These are phyloP conservation scores for Phialocephala subalpina DNA, from an alignment of 2,329 filamentous ascomycete species.

Conservation along the genomic window DNA sequence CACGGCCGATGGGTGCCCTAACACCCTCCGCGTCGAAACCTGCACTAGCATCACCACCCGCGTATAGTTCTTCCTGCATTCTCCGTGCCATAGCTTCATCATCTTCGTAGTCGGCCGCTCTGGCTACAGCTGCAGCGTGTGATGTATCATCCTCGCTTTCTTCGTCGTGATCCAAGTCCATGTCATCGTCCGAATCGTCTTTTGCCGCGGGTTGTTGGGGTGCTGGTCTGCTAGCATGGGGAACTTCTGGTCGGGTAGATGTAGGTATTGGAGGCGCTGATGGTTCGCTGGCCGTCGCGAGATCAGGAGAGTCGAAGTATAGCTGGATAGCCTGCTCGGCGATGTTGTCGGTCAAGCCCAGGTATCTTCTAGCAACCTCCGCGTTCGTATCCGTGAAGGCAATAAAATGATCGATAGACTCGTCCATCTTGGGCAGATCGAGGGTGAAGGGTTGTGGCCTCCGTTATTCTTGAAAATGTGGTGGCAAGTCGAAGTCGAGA, in stretches of 20 bases:
- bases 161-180: constrained; percentile 50
- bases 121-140: constrained; percentile 48
- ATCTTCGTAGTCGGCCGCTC: constrained; percentile 74
- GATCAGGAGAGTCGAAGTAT: constrained; percentile 88
- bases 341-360: constrained; percentile 85
- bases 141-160: constrained; percentile 39
- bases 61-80: constrained; percentile 91
- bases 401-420: constrained; percentile 77
- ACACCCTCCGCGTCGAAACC: constrained; percentile 67
- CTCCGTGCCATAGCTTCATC: constrained; percentile 93
- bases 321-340: constrained; percentile 87
- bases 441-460: constrained; percentile 1
- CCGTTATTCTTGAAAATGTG: constrained; percentile 3
- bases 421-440: constrained; percentile 54
- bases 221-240: constrained; percentile 56
- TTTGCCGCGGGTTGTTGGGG: constrained; percentile 61
- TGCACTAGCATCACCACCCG: constrained; percentile 53
- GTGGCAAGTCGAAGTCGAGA: constrained; percentile 5
- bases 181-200: constrained; percentile 74
- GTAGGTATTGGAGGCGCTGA: constrained; percentile 40
- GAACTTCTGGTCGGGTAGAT: constrained; percentile 37
- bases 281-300: constrained; percentile 48
- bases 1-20: constrained; percentile 88
- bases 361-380: constrained; percentile 80
- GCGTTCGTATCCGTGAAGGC: constrained; percentile 80